phyloP scores from a whole-genome alignment of 352 stramenopile genomes.

The Globisporangium iwayamae region DNA sequence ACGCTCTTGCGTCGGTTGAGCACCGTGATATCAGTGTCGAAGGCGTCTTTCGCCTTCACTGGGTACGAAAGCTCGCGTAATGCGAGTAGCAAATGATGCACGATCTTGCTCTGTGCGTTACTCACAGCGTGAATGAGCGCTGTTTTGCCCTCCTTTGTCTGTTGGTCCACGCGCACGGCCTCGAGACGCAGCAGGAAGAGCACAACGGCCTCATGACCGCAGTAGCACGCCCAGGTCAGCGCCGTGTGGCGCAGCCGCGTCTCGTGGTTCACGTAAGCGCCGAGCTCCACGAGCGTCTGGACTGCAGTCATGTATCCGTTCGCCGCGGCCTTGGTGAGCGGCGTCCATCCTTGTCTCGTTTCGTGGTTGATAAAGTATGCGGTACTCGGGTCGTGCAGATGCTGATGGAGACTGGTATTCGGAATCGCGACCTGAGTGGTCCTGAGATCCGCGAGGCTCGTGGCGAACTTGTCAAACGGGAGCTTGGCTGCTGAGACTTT shows the following conservation, averaged over 20 bases:
- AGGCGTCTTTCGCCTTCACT: conserved; percentile 18
- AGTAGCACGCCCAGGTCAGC: conserved; percentile 75
- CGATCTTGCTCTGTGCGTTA: conserved; percentile 51
- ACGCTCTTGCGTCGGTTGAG: conserved; percentile 20
- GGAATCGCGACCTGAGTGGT: not conserved
- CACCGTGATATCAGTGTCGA: conserved; percentile 13
- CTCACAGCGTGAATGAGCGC: conserved; percentile 61
- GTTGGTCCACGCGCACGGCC: conserved; percentile 28
- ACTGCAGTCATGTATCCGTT: conserved; percentile 36
- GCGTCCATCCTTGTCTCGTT: conserved; percentile 63
- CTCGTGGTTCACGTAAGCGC: conserved; percentile 43
- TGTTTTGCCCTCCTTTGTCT: conserved; percentile 58
- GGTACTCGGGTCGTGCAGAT: conserved; percentile 3
- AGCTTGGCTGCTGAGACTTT: conserved; percentile 15
- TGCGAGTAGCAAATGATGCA: conserved; percentile 51
- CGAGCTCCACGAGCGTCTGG: conserved; percentile 41
- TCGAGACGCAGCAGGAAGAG: conserved; percentile 43
- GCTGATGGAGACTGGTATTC: not conserved
- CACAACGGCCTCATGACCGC: conserved; percentile 58
- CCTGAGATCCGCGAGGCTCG: conserved; percentile 23
- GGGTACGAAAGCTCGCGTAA: conserved; percentile 37
- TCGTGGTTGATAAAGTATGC: conserved; percentile 52
- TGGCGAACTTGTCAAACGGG: conserved; percentile 18
- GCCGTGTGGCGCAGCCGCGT: conserved; percentile 58
- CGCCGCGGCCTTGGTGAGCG: conserved; percentile 59